Base-by-base conservation (phyloP, 2,329 filamentous ascomycete genomes). In the Aureobasidium leucospermi region DNA sequence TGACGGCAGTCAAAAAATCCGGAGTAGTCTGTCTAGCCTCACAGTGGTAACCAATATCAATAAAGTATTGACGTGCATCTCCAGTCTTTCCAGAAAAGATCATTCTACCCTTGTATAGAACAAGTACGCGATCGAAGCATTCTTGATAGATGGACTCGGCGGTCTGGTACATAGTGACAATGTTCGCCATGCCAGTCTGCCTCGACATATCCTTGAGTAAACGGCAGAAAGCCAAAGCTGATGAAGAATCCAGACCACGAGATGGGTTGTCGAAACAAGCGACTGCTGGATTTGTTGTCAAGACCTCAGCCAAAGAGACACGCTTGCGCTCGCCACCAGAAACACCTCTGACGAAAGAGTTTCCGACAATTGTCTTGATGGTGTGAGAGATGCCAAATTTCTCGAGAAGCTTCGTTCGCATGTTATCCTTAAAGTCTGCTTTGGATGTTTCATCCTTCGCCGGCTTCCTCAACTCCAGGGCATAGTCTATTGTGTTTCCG, bases 81-180 rank as follows among this genome's bases (percentile, higher is more conserved):
- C 79, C 76, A 7, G 84, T 78, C 3, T 76, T 80, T 6, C 87
- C 86, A 64, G 87, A 86, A 68, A 88, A 90, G 60, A 92, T 92
- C 68, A 92, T 83, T 0, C 85, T 80, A 0, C 89, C 89, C 67
- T 91, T 85, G 67, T 92, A 91, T 0, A 93, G 75, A 0, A 94
- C 85, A 0, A 85, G 78, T 0, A 83, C 83, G 68, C 90, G 90
- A 73, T 93, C 87, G 66, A 93, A 92, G 16, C 84, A 74, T 60
- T 85, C 80, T 58, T 84, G 78, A 66, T 85, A 86, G 13, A 85
- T 75, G 11, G 68, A 70, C 58, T 75, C 71, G 41, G 67, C 69
- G 7, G 76, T 75, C 63, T 79, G 76, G 64, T 86, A 86, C 56
- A 85, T 82, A 0, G 83, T 80, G 29, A 85, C 80, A 15, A 78